Conservation (phyloP, 2,329 filamentous ascomycete species). For the Neocucurbitaria cava region DNA sequence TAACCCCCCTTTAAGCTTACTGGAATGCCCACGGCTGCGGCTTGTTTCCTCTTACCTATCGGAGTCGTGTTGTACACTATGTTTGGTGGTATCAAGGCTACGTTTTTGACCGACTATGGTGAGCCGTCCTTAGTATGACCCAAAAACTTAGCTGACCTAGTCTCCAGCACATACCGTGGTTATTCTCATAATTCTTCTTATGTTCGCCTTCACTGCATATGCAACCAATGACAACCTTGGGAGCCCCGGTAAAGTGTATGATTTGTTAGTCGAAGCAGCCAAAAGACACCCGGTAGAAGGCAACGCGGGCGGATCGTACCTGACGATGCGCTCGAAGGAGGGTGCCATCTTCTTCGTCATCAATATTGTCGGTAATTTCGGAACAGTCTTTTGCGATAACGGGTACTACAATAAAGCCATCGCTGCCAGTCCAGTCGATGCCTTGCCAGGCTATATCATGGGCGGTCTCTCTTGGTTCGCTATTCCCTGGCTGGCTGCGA, state of each 20-base stretch:
- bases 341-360: slow-evolving; percentile 92
- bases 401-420: slow-evolving; percentile 94
- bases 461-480: slow-evolving; percentile 91
- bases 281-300: slow-evolving; percentile 76
- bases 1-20: slow-evolving; percentile 63
- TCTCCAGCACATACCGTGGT: slow-evolving; percentile 76
- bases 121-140: neutral
- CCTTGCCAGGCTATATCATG: slow-evolving; percentile 86
- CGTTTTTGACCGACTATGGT: slow-evolving; percentile 75
- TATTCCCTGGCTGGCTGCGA: slow-evolving; percentile 88
- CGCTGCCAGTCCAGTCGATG: slow-evolving; percentile 82
- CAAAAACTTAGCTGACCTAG: neutral
- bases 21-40: slow-evolving; percentile 78
- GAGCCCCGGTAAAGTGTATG: slow-evolving; percentile 78
- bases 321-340: slow-evolving; percentile 83
- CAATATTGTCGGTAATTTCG: slow-evolving; percentile 86
- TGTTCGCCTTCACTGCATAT: slow-evolving; percentile 84
- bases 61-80: slow-evolving; percentile 83
- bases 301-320: slow-evolving; percentile 80
- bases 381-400: slow-evolving; percentile 84
- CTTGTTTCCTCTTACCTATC: slow-evolving; percentile 81
- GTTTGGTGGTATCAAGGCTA: slow-evolving; percentile 74
- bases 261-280: slow-evolving; percentile 74
- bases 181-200: slow-evolving; percentile 81
- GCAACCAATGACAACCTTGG: slow-evolving; percentile 75